A percentile compares a stretch with the other conserved stretches of the same genome.
Evolutionary conservation across 176 grass and related monocot species (phyloP).

Genomic region (Hordeum vulgare): MorexV3_pseudomolecules_assembly NC_058523.1:46499871-46500370

Average conservation of each 20-base stretch:
- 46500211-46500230: not conserved
- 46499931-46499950: not conserved
- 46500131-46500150: not conserved
- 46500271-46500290: not conserved
- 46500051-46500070: not conserved
- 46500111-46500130: not conserved
- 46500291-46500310: not conserved
- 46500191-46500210: not conserved
- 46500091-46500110: not conserved
- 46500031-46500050: not conserved
- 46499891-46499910: not conserved
- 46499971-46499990: not conserved
- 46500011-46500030: not conserved
- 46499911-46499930: not conserved
- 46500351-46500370: not conserved
- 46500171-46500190: not conserved
- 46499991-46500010: constrained; percentile 1
- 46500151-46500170: not conserved
- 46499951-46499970: not conserved
- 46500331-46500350: not conserved
- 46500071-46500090: not conserved
- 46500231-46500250: not conserved
- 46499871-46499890: not conserved
- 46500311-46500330: not conserved
- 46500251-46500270: not conserved